Evolutionary conservation across 805 yeast genomes (phyloP), one percentile per base, ranked within the genome.

Genomic region (Monosporozyma unispora): DNA sequence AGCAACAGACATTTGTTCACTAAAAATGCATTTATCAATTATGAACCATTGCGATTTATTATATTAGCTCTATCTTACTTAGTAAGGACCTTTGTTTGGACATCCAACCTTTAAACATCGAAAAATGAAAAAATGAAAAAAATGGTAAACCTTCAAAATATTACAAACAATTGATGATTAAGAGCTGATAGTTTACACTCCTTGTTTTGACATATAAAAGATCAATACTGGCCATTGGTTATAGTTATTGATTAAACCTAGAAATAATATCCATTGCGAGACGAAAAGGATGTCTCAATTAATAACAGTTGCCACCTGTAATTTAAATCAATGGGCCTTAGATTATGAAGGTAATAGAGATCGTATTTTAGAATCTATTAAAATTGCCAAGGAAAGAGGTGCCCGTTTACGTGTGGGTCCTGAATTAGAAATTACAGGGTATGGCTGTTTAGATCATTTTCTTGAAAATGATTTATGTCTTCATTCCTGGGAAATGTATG

Each of bases 341-440:
- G 99, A 93, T 66, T 93, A 88, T 66, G 98, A 91, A 66, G 99
- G 99, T 4, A 93, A 93, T 68, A 76, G 96, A 48, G 96, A 90
- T 62, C 75, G 99, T 50, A 91, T 93, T 54, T 60, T 93, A 22
- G 83, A 84, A 60, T 84, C 95, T 49, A 91, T 93, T 59, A 64
- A 62, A 21, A 73, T 77, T 47, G 96, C 99, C 48, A 93, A 90
- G 61, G 66, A 68, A 27, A 75, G 70, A 52, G 87, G 87, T 14
- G 95, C 99, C 0, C 71, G 74, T 18, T 75, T 95, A 47, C 76
- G 99, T 62, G 96, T 95, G 18, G 99, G 99, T 2, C 99, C 99
- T 2, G 99, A 93, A 66, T 74, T 93, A 40, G 99, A 93, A 67
- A 74, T 95, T 44, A 80, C 96, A 46, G 98, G 98, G 2, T 93